phyloP scores from a whole-genome alignment of 1,139 yeast species.

The Kurtzmaniella quercitrusa region DNA sequence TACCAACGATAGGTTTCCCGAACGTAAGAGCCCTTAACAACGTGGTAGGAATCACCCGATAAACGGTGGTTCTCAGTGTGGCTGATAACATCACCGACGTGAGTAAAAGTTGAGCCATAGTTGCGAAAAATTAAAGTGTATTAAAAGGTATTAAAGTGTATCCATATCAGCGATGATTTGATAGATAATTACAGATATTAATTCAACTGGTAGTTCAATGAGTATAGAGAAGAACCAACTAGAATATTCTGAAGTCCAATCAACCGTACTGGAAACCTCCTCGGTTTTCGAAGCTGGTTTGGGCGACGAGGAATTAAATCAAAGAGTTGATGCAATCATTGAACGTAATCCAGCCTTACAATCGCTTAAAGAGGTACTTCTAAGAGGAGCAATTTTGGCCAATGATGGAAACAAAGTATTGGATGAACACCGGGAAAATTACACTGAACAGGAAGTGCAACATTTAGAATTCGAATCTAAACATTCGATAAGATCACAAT shows the following conservation, averaged over 20 bases:
- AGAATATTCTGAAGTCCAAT: not conserved
- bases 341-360: not conserved
- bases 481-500: slow-evolving; percentile 6
- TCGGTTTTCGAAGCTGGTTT: slow-evolving; percentile 2
- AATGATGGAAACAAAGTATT: slow-evolving; percentile 4
- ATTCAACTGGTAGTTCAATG: too few relatives aligned
- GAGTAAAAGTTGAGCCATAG: not conserved
- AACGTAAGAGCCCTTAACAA: too few relatives aligned
- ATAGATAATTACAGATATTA: too few relatives aligned
- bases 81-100: not conserved
- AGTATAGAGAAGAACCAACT: not conserved
- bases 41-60: not conserved
- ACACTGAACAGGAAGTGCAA: slow-evolving; percentile 1
- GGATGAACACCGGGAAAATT: not conserved
- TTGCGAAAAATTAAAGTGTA: not conserved
- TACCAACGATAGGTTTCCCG: too few relatives aligned
- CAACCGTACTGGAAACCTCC: not conserved
- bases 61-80: not conserved
- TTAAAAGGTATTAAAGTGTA: too few relatives aligned
- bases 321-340: slow-evolving; percentile 2
- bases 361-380: not conserved
- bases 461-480: slow-evolving; percentile 3
- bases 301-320: not conserved
- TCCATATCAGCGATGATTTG: too few relatives aligned
- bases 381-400: slow-evolving; percentile 3